A percentile compares a stretch with the other conserved stretches of the same genome.
These are phyloP conservation scores for Penicillium sp. DNA, from an alignment of 2,329 filamentous ascomycete genomes.

Conservation along the genomic window DNA sequence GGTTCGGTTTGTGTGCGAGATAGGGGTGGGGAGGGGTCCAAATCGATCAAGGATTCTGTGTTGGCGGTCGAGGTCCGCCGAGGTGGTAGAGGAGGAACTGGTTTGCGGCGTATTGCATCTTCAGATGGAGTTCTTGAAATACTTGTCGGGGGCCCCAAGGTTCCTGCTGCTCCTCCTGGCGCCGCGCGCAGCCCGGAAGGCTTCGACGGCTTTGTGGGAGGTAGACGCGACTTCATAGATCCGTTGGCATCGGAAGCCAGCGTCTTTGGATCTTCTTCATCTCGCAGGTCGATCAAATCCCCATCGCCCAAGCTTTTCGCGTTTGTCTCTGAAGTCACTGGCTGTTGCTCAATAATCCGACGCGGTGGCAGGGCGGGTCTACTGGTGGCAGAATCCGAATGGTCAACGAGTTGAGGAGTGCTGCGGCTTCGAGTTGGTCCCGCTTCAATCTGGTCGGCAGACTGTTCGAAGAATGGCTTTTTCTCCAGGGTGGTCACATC, in stretches of 20 bases:
- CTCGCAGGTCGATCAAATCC: conserved; percentile 46
- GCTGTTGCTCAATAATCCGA: conserved; percentile 29
- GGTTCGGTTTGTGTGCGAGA: conserved; percentile 32
- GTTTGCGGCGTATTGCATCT: conserved; percentile 38
- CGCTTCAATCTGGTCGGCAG: conserved; percentile 44
- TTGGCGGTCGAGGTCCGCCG: conserved; percentile 32
- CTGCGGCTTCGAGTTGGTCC: conserved; percentile 28
- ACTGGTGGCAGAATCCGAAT: conserved; percentile 32
- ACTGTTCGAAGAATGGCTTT: conserved; percentile 77
- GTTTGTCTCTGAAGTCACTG: conserved; percentile 20
- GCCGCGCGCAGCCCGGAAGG: conserved; percentile 46
- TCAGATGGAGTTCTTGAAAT: conserved; percentile 14
- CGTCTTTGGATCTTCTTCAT: conserved; percentile 30
- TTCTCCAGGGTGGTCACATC: conserved; percentile 84
- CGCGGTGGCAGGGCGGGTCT: conserved; percentile 48
- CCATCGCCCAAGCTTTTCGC: conserved; percentile 32
- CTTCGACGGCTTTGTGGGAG: conserved; percentile 51
- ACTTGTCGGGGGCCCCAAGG: not conserved
- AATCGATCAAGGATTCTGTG: conserved; percentile 22
- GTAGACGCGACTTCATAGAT: conserved; percentile 26
- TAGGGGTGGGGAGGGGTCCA: conserved; percentile 24
- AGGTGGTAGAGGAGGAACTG: conserved; percentile 43
- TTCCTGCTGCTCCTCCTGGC: conserved; percentile 30
- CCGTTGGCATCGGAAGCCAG: conserved; percentile 18
- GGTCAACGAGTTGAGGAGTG: conserved; percentile 30